Evolutionary conservation across 2,329 filamentous ascomycete species (phyloP).

Genomic region (Neonectria neomacrospora): DNA sequence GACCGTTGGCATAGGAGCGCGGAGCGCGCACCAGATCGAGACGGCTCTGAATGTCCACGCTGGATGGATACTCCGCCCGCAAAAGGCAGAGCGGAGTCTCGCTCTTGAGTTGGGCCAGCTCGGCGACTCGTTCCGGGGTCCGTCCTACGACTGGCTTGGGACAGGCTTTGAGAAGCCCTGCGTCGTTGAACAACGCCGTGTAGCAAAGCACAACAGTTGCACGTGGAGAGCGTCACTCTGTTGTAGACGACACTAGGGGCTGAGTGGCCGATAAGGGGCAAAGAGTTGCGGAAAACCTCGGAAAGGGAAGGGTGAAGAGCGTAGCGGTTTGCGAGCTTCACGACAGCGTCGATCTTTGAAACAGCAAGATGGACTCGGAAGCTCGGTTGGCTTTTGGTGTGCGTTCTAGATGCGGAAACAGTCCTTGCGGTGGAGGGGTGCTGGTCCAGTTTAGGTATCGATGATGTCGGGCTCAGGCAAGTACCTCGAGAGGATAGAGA

Average conservation of each 20-base stretch:
- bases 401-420: slow-evolving; percentile 30
- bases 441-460: slow-evolving; percentile 43
- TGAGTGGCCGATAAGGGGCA: slow-evolving; percentile 7
- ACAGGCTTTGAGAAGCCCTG: slow-evolving; percentile 35
- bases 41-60: slow-evolving; percentile 43
- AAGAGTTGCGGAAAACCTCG: slow-evolving; percentile 11
- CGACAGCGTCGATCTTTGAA: slow-evolving; percentile 11
- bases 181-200: slow-evolving; percentile 32
- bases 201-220: slow-evolving; percentile 23
- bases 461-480: slow-evolving; percentile 36
- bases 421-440: slow-evolving; percentile 33
- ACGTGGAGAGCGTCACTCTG: slow-evolving; percentile 19
- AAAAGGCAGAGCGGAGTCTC: slow-evolving; percentile 55
- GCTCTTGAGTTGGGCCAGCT: slow-evolving; percentile 57
- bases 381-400: slow-evolving; percentile 22
- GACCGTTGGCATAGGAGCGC: slow-evolving; percentile 45
- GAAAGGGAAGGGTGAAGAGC: slow-evolving; percentile 4
- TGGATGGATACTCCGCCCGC: slow-evolving; percentile 53
- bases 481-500: slow-evolving; percentile 36
- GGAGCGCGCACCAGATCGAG: slow-evolving; percentile 45
- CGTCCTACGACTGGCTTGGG: slow-evolving; percentile 29
- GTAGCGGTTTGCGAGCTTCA: slow-evolving; percentile 8
- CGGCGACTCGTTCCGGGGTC: slow-evolving; percentile 44
- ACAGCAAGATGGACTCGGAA: slow-evolving; percentile 3
- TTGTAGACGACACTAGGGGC: slow-evolving; percentile 9